These are phyloP conservation scores for Amniculicola lignicola DNA, from an alignment of 495 filamentous ascomycete genomes.

Conservation along the genomic window DNA sequence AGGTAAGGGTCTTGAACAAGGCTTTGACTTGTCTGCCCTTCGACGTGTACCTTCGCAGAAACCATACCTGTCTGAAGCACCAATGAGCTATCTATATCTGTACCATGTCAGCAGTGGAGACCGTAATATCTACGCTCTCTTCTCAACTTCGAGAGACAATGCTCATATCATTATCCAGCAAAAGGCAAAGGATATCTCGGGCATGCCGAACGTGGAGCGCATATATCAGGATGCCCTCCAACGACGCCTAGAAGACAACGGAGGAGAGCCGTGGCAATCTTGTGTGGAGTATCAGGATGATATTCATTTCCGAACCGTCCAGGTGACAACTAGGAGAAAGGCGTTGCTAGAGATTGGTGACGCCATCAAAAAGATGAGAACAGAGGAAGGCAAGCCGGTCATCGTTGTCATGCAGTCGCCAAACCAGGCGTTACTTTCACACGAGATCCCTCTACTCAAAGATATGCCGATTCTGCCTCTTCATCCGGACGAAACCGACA, in stretches of 20 bases:
- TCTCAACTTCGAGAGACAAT: conserved; percentile 76
- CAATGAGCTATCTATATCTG: conserved; percentile 78
- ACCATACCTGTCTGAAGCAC: conserved; percentile 62
- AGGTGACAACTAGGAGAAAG: conserved; percentile 85
- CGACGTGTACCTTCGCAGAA: conserved; percentile 61
- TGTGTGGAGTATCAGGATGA: conserved; percentile 84
- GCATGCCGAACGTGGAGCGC: conserved; percentile 84
- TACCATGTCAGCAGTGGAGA: conserved; percentile 91
- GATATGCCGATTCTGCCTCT: conserved; percentile 82
- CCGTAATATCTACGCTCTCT: conserved; percentile 86
- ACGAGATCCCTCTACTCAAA: conserved; percentile 78
- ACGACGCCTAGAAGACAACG: conserved; percentile 61
- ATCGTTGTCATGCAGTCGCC: conserved; percentile 89
- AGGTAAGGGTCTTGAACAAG: conserved; percentile 86
- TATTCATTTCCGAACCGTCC: conserved; percentile 77
- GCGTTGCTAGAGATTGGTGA: conserved; percentile 82
- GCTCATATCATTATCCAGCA: conserved; percentile 85
- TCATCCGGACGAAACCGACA: conserved; percentile 76
- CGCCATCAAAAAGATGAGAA: conserved; percentile 78
- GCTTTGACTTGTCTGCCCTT: conserved; percentile 82
- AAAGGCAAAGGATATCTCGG: conserved; percentile 69
- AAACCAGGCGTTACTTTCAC: conserved; percentile 71
- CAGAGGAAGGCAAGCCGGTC: conserved; percentile 73
- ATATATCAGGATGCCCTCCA: conserved; percentile 77
- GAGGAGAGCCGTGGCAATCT: conserved; percentile 67